phyloP scores from a whole-genome alignment of 441 rosid species.

The Jatropha podagrica region DNA sequence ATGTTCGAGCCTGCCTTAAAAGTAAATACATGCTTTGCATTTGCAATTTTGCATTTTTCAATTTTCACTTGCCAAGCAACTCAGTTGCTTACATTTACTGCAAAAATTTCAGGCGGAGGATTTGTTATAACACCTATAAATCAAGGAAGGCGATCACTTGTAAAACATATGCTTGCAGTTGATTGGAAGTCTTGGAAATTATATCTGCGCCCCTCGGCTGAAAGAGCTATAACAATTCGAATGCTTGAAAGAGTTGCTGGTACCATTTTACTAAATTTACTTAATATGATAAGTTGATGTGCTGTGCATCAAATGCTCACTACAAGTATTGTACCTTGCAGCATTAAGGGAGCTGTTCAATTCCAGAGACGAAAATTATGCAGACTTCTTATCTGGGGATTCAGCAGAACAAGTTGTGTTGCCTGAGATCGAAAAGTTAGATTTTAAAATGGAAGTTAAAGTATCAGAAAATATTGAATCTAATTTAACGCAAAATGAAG shows the following conservation, averaged over 20 bases:
- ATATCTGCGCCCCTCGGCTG: slow-evolving; percentile 56
- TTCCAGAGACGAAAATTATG: slow-evolving; percentile 54
- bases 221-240: slow-evolving; percentile 67
- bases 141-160: slow-evolving; percentile 69
- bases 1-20: slow-evolving; percentile 86
- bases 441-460: slow-evolving; percentile 27
- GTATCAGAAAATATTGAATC: slow-evolving; percentile 23
- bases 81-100: neutral
- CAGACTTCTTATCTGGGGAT: slow-evolving; percentile 41
- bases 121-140: slow-evolving; percentile 72
- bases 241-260: slow-evolving; percentile 90
- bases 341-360: slow-evolving; percentile 79
- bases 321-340: slow-evolving; percentile 21
- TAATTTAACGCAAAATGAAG: slow-evolving; percentile 33
- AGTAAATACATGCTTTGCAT: slow-evolving; percentile 63
- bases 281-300: neutral
- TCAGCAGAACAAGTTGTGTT: slow-evolving; percentile 31
- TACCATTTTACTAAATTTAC: slow-evolving; percentile 9
- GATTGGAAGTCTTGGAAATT: slow-evolving; percentile 91
- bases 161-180: slow-evolving; percentile 90
- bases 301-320: neutral
- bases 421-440: slow-evolving; percentile 32
- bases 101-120: slow-evolving; percentile 73
- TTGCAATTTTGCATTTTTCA: slow-evolving; percentile 8
- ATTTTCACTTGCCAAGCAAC: slow-evolving; percentile 12